Conservation (phyloP, 1,284 basidiomycete genomes). For the Porodaedalea pini region DNA sequence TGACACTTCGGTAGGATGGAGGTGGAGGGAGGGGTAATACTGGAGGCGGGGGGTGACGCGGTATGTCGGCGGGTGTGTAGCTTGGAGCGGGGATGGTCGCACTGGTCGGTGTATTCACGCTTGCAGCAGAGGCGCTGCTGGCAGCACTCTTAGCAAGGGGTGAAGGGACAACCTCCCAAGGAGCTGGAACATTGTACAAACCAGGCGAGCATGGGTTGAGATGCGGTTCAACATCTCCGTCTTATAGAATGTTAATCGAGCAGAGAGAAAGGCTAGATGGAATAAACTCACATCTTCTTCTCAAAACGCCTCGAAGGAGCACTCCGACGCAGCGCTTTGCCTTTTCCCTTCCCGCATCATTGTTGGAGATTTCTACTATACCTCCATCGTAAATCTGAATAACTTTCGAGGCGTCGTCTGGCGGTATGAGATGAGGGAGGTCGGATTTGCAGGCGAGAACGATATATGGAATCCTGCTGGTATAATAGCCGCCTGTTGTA, state of each 20-base stretch:
- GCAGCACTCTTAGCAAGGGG: neutral
- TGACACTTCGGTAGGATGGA: constrained; percentile 3
- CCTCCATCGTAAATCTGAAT: constrained; percentile 47
- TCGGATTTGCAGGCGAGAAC: constrained; percentile 78
- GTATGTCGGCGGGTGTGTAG: neutral
- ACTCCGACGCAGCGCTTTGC: constrained; percentile 16
- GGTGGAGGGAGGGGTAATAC: neutral
- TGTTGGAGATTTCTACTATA: constrained; percentile 18
- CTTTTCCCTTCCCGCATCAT: constrained; percentile 16
- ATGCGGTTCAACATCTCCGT: constrained; percentile 9
- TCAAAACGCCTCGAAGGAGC: constrained; percentile 11
- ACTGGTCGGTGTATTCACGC: constrained; percentile 1
- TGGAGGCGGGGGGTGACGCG: constrained; percentile 1
- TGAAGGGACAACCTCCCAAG: constrained; percentile 5
- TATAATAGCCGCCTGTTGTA: constrained; percentile 49
- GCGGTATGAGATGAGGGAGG: constrained; percentile 50
- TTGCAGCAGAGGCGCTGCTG: neutral
- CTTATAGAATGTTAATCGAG: neutral
- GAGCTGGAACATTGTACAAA: constrained; percentile 4
- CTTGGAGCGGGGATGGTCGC: neutral
- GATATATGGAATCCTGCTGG: constrained; percentile 53
- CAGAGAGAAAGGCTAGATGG: neutral
- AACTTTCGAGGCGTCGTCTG: constrained; percentile 45
- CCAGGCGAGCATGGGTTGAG: constrained; percentile 17
- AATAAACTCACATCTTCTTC: constrained; percentile 13